Conservation (phyloP, 257 asterid genomes). For the Striga asiatica region DNA sequence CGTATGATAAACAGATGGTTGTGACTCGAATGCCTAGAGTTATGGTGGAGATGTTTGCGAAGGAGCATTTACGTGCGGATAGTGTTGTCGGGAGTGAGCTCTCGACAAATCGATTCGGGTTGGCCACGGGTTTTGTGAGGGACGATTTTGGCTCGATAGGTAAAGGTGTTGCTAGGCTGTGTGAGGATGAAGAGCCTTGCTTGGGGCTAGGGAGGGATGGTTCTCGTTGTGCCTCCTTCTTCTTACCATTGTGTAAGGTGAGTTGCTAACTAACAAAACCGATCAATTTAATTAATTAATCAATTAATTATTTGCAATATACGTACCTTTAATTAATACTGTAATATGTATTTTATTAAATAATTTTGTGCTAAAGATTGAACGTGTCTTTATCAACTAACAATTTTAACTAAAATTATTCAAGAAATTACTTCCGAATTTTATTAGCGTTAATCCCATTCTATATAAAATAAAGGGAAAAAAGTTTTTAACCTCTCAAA, state of each 20-base stretch:
- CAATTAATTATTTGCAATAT: too few relatives aligned
- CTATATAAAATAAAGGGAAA: too few relatives aligned
- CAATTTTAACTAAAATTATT: too few relatives aligned
- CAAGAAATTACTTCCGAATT: too few relatives aligned
- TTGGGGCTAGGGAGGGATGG: conserved; percentile 45
- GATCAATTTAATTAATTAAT: too few relatives aligned
- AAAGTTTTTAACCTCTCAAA: too few relatives aligned
- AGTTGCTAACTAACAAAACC: not conserved
- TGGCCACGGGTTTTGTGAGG: conserved; percentile 46
- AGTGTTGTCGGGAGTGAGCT: conserved; percentile 56
- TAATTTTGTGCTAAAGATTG: too few relatives aligned
- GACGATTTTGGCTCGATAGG: conserved; percentile 26
- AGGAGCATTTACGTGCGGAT: conserved; percentile 64
- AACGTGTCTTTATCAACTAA: too few relatives aligned
- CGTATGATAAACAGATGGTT: conserved; percentile 36
- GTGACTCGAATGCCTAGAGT: conserved; percentile 62
- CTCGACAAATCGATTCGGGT: conserved; percentile 43
- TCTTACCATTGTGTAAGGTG: conserved; percentile 52
- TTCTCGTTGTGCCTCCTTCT: conserved; percentile 15
- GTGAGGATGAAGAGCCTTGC: conserved; percentile 31
- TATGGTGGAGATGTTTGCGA: conserved; percentile 76
- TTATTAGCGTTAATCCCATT: too few relatives aligned
- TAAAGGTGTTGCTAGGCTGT: conserved; percentile 20
- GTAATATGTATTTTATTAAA: too few relatives aligned
- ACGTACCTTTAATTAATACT: too few relatives aligned